Evolutionary conservation across 208 protist species (phyloP).

Genomic region (Crithidia mellificae): DNA sequence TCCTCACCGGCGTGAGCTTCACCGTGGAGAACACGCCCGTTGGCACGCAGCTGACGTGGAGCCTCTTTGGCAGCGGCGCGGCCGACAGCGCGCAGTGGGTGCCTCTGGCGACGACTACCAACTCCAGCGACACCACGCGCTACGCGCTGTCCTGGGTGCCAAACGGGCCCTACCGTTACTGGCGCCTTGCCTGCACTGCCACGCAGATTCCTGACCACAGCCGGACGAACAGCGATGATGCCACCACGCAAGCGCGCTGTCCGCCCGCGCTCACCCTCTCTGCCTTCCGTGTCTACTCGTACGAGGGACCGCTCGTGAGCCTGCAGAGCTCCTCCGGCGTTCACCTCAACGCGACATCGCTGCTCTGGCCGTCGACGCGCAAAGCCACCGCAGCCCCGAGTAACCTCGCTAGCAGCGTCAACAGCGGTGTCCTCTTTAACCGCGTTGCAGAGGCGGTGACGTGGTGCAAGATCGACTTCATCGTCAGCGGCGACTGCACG

Average conservation of each 20-base stretch:
- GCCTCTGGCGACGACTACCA: conserved; percentile 1
- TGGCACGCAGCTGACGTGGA: conserved; percentile 18
- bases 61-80: conserved; percentile 12
- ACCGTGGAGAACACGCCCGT: background rate
- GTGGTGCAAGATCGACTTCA: conserved; percentile 24
- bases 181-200: conserved; percentile 12
- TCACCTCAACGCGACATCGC: conserved; percentile 15
- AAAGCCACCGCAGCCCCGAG: background rate
- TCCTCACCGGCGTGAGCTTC: conserved; percentile 26
- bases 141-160: conserved; percentile 28
- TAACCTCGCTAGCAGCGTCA: conserved; percentile 8
- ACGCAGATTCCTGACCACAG: background rate
- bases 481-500: conserved; percentile 17
- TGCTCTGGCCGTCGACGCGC: conserved; percentile 19
- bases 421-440: conserved; percentile 16
- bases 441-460: conserved; percentile 12
- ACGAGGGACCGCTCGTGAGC: conserved; percentile 25
- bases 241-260: too few relatives aligned
- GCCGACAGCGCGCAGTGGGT: background rate
- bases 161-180: conserved; percentile 29
- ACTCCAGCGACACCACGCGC: background rate
- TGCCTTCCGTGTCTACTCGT: conserved; percentile 20
- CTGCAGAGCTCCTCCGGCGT: conserved; percentile 21
- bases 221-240: background rate
- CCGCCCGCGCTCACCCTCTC: conserved; percentile 6